Conservation (phyloP, 2,329 filamentous ascomycete species). For the Ceratocystis alfenasii region DNA sequence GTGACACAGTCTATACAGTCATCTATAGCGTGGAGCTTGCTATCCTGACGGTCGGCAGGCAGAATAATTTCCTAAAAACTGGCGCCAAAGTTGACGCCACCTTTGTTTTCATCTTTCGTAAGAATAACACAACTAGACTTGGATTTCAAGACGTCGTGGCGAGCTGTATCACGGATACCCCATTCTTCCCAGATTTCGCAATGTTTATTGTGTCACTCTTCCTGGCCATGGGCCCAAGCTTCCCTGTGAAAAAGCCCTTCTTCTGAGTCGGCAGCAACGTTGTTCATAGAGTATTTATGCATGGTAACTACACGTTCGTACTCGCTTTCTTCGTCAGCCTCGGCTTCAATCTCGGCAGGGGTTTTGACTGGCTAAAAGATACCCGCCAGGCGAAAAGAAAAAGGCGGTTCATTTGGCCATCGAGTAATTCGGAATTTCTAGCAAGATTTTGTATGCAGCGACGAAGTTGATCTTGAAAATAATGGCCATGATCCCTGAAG, state of each 20-base stretch:
- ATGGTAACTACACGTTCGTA: not conserved
- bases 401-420: not conserved
- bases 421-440: not conserved
- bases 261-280: not conserved
- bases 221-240: not conserved
- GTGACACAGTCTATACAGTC: not conserved
- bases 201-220: not conserved
- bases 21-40: not conserved
- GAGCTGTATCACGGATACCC: not conserved
- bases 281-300: not conserved
- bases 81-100: not conserved
- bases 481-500: constrained; percentile 1
- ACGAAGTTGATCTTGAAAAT: not conserved
- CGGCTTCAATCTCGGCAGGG: not conserved
- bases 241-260: not conserved
- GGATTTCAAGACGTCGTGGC: not conserved
- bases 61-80: constrained; percentile 1
- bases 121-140: not conserved
- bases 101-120: too few species aligned
- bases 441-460: not conserved
- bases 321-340: not conserved
- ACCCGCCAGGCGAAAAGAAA: not conserved
- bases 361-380: not conserved
- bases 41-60: not conserved
- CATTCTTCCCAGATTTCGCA: constrained; percentile 2